A percentile compares a stretch with the other conserved stretches of the same genome.
Conservation (phyloP, 331 rosid species). For the Phaseolus coccineus region DNA sequence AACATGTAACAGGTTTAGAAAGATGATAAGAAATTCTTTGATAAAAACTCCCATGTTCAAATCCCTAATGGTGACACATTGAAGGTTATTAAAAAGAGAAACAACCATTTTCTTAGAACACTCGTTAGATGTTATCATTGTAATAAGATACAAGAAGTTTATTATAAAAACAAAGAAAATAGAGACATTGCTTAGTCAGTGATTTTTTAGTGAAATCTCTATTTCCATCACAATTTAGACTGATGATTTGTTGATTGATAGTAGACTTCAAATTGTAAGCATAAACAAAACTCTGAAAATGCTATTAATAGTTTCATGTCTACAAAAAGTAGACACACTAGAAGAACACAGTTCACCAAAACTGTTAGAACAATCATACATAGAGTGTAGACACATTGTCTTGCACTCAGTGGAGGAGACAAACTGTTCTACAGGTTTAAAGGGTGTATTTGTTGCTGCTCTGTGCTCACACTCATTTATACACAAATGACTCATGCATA, state of each 20-base stretch:
- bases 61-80: not conserved
- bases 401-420: not conserved
- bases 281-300: not conserved
- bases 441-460: conserved; percentile 9
- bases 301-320: conserved; percentile 9
- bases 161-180: too few species aligned
- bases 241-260: not conserved
- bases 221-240: too few species aligned
- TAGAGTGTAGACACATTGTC: conserved; percentile 29
- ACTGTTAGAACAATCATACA: conserved; percentile 7
- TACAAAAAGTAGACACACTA: conserved; percentile 15
- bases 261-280: not conserved
- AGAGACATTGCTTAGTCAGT: too few species aligned
- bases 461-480: conserved; percentile 14
- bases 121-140: not conserved
- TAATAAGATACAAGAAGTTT: not conserved
- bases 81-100: not conserved
- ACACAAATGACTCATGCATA: not conserved
- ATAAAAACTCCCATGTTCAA: not conserved
- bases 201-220: too few species aligned
- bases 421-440: conserved; percentile 12
- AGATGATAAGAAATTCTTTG: not conserved
- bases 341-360: conserved; percentile 22
- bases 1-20: not conserved
- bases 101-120: not conserved